Conservation (phyloP, 2,329 filamentous ascomycete species). For the Myriosclerotinia duriaeana region DNA sequence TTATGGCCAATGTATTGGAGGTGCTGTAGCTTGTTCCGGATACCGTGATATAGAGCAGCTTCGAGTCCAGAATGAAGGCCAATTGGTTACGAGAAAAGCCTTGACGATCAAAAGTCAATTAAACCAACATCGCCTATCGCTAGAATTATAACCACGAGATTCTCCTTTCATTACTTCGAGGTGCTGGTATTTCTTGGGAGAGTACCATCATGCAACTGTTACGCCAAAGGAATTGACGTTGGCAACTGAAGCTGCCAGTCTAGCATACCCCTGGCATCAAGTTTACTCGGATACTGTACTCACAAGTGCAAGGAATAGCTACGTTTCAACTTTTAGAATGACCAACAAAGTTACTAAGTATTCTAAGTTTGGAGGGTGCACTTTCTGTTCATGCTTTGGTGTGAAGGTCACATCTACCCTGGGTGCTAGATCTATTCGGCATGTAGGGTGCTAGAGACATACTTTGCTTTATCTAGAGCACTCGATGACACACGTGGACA, state of each 20-base stretch:
- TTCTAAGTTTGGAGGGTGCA: too few species aligned
- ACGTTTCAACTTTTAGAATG: constrained; percentile 12
- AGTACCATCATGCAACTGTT: not conserved
- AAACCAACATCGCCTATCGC: not conserved
- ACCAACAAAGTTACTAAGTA: constrained; percentile 18
- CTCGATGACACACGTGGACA: too few species aligned
- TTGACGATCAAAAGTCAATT: not conserved
- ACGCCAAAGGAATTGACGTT: constrained; percentile 7
- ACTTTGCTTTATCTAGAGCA: too few species aligned
- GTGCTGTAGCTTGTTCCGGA: constrained; percentile 17
- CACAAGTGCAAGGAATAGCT: constrained; percentile 11
- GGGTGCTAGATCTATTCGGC: too few species aligned
- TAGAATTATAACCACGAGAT: constrained; percentile 19
- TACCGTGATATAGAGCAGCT: constrained; percentile 21
- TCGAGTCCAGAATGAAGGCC: constrained; percentile 22
- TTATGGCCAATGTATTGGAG: constrained; percentile 23
- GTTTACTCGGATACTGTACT: constrained; percentile 9
- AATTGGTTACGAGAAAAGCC: constrained; percentile 10
- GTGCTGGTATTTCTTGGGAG: constrained; percentile 14
- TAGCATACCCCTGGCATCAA: constrained; percentile 23
- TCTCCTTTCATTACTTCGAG: constrained; percentile 19
- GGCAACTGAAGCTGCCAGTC: constrained; percentile 23
- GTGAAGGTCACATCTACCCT: too few species aligned
- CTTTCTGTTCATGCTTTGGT: too few species aligned
- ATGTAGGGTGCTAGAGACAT: too few species aligned